Evolutionary conservation across 768 basidiomycete species (phyloP), one percentile per base, ranked within the genome.

Genomic region (Hypholoma sublateritium): DNA sequence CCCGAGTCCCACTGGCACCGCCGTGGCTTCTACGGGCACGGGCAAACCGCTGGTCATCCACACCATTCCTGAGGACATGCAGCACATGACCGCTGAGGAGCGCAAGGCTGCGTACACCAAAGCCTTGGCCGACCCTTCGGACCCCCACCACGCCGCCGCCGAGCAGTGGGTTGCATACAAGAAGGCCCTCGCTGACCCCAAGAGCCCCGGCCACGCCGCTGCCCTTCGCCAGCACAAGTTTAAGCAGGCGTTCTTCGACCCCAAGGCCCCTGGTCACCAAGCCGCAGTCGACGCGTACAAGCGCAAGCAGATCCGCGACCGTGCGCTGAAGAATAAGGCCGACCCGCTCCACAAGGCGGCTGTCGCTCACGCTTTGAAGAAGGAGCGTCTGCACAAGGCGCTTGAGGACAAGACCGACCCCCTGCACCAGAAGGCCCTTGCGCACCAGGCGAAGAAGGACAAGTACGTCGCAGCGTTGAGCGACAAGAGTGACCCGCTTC

Each of bases 241-340:
- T 25, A 50, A 56, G 50, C 58, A 61, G 55, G 62, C 59, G 35
- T 52, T 60, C 39, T 49, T 51, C 34, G 59, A 63, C 57, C 57
- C 59, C 32, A 53, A 47, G 12, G 24, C 59, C 51, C 59, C 62
- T 22, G 28, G 53, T 52, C 62, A 63, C 44, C 45, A 53, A 12
- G 50, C 56, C 25, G 62, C 59, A 5, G 49, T 49, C 37, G 57
- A 48, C 22, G 50, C 50, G 7, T 37, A 51, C 50, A 12, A 51
- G 46, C 42, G 55, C 25, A 39, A 58, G 39, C 24, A 22, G 9
- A 54, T 35, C 17, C 28, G 43, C 43, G 54, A 58, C 35, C 44
- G 49, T n/a, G 61, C 61, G 25, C 53, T 62, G 17, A 45, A 36
- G 22, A 46, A 62, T 34, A 37, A 36, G 17, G 28, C 21, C n/a